phyloP scores from a whole-genome alignment of 495 filamentous ascomycete genomes.

The Letharia columbiana region DNA sequence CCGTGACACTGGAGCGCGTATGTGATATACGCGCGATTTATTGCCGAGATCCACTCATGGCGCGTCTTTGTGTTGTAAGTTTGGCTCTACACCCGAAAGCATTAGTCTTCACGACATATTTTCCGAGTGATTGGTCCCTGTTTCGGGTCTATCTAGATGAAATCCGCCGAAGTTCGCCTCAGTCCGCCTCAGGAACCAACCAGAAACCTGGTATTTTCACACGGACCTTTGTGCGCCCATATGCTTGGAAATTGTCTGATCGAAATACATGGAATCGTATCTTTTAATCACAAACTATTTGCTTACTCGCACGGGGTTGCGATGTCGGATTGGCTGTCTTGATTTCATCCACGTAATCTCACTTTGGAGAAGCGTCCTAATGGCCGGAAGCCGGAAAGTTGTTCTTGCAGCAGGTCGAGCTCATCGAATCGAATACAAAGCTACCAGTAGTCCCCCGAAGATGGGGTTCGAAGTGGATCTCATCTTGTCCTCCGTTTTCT shows the following conservation, averaged over 20 bases:
- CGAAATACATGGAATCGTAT: background rate
- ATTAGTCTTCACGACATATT: background rate
- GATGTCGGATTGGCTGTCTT: background rate
- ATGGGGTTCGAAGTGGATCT: background rate
- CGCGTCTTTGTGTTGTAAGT: background rate
- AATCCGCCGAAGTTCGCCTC: background rate
- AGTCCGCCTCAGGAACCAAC: background rate
- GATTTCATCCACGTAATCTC: background rate
- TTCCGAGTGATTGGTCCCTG: background rate
- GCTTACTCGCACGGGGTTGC: background rate
- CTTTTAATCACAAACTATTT: background rate
- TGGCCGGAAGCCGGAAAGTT: slow-evolving; percentile 1
- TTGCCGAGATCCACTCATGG: background rate
- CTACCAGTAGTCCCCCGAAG: background rate
- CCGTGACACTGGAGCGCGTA: slow-evolving; percentile 7
- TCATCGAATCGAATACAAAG: slow-evolving; percentile 3
- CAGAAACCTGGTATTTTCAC: background rate
- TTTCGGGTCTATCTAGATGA: background rate
- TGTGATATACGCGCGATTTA: background rate
- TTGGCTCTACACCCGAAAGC: background rate
- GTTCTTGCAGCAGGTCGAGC: background rate
- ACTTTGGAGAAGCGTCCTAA: slow-evolving; percentile 10
- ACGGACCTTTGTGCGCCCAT: background rate
- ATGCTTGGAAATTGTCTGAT: background rate
- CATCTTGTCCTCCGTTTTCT: background rate